Percentiles rank a stretch among this genome's conserved stretches.
These are phyloP conservation scores for Trichophaea hybrida DNA, from an alignment of 2,329 filamentous ascomycete species.

Conservation along the genomic window DNA sequence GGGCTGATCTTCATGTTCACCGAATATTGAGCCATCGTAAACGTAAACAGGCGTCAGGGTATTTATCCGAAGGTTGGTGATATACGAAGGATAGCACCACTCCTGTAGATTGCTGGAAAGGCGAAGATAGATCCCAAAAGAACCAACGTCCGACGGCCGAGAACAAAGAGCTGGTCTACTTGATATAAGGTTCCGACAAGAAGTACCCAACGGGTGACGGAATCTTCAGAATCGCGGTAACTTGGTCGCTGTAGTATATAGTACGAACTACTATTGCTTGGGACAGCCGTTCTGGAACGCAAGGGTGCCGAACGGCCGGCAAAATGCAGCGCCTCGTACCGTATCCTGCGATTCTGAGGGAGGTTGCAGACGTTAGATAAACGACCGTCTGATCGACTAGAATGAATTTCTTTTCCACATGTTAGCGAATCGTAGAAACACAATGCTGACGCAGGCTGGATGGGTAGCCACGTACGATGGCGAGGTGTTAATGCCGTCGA, in stretches of 20 bases:
- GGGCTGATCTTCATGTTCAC: not conserved
- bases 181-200: too few species aligned
- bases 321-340: not conserved
- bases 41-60: not conserved
- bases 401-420: not conserved
- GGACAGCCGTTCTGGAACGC: not conserved
- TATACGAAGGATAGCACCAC: too few species aligned
- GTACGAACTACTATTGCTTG: not conserved
- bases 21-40: not conserved
- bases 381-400: not conserved
- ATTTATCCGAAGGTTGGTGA: not conserved
- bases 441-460: not conserved
- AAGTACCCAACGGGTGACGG: too few species aligned
- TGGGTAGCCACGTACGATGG: not conserved
- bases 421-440: not conserved
- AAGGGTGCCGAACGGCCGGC: not conserved
- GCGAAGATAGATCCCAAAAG: too few species aligned
- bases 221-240: too few species aligned
- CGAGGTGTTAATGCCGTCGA: not conserved
- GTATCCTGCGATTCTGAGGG: not conserved
- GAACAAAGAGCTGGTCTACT: too few species aligned
- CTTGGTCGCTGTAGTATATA: too few species aligned
- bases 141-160: too few species aligned
- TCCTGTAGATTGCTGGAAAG: too few species aligned
- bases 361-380: not conserved